Evolutionary conservation across 1,284 basidiomycete genomes (phyloP).

Genomic region (Volvariella volvacea): DNA sequence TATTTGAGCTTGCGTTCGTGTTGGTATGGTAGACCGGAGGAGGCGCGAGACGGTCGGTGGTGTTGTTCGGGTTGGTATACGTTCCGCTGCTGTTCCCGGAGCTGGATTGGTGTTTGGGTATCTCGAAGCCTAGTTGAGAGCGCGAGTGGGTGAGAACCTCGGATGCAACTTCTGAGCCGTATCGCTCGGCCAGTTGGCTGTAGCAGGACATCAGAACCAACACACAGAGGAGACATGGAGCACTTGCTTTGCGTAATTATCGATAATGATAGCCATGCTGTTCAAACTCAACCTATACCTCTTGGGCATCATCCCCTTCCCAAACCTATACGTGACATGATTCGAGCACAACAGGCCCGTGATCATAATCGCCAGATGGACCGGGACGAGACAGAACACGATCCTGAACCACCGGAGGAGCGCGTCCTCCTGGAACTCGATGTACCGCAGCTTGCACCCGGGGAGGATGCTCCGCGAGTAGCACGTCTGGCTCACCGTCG

Average conservation of each 20-base stretch:
- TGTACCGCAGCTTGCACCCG: slow-evolving; percentile 56
- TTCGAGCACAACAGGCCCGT: slow-evolving; percentile 57
- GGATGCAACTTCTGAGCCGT: slow-evolving; percentile 37
- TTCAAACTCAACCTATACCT: slow-evolving; percentile 58
- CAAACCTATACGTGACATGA: slow-evolving; percentile 71
- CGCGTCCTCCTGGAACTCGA: slow-evolving; percentile 45
- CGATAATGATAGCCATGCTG: slow-evolving; percentile 68
- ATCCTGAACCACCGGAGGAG: slow-evolving; percentile 51
- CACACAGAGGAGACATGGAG: slow-evolving; percentile 6
- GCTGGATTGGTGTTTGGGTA: background rate
- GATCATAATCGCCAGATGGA: slow-evolving; percentile 50
- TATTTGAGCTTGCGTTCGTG: too few relatives aligned
- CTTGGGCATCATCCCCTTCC: slow-evolving; percentile 74
- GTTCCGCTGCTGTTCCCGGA: too few relatives aligned
- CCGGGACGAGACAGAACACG: slow-evolving; percentile 50
- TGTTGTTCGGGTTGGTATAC: too few relatives aligned
- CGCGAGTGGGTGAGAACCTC: slow-evolving; percentile 29
- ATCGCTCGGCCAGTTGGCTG: slow-evolving; percentile 46
- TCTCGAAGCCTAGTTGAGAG: slow-evolving; percentile 11
- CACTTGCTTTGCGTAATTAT: slow-evolving; percentile 58
- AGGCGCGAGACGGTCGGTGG: too few relatives aligned
- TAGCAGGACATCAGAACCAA: slow-evolving; percentile 1
- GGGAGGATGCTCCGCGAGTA: slow-evolving; percentile 55
- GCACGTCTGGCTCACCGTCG: slow-evolving; percentile 56
- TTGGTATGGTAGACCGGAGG: too few relatives aligned